Base-by-base conservation (phyloP, 257 asterid species). In the Solanum pimpinellifolium region DNA sequence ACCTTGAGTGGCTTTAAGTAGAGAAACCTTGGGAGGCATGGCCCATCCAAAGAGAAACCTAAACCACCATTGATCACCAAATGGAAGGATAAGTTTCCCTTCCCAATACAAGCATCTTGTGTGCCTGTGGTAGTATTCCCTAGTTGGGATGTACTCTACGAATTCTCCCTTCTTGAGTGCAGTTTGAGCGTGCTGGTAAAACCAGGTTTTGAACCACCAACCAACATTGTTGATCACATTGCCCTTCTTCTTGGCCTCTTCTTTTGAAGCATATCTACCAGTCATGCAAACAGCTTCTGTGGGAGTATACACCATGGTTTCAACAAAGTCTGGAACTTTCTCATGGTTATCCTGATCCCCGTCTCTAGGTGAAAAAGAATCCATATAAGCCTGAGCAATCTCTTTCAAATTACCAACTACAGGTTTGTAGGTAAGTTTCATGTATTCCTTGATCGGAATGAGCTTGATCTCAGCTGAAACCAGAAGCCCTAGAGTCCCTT, bases 131-230 rank as follows among this genome's bases (percentile, higher is more conserved):
- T 94, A 96, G 87, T 93, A 96, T 44, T 96, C 95, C 90, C 76
- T 69, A 12, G 76, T 69, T 69, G 76, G 76, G 31, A 69, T 69
- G 11, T 69, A 69, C 76, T 69, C 99, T 95, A 94, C 98, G 66
- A 96, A 96, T 88, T 95, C 98, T 15, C 98, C 99, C 89, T 87
- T 96, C 93, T 93, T 92, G 88, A 96, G 87, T 16, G 99, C 98
- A 3, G 98, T 92, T 85, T 95, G 98, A 6, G 99, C 99, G 66
- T 96, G 99, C 94, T 96, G 99, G 94, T 96, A 96, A 88, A 96
- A 96, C 99, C 99, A 96, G 14, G 98, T 93, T 84, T 96, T 96
- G 92, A 92, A 95, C 99, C 99, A 96, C 99, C 98, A 95, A 56
- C 99, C 94, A n/a, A 95, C 95, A 42, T 87, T 87, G 81, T 96